These are phyloP conservation scores for Pachysolen tannophilus DNA, from an alignment of 805 yeast genomes.

Conservation along the genomic window DNA sequence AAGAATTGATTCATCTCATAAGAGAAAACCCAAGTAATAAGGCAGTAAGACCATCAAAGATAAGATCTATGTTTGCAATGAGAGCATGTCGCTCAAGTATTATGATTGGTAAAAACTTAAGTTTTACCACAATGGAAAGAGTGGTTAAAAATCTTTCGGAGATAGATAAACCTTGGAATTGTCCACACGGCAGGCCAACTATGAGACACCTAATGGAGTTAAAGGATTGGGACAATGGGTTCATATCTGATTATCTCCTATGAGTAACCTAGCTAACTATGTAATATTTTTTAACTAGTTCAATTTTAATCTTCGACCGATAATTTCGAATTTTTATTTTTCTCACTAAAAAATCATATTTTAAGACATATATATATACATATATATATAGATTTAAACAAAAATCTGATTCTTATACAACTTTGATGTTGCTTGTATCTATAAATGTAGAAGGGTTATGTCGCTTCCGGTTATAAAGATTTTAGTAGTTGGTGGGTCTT, in stretches of 20 bases:
- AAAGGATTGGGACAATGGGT: constrained; percentile 31
- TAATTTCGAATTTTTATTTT: no score
- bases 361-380: no score
- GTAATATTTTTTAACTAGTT: no score
- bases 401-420: no score
- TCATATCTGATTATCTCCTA: constrained; percentile 37
- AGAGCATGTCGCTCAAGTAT: constrained; percentile 90
- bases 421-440: no score
- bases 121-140: constrained; percentile 47
- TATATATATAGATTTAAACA: no score
- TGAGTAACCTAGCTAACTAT: no score
- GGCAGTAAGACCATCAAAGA: constrained; percentile 59
- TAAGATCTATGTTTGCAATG: constrained; percentile 83
- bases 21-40: constrained; percentile 39
- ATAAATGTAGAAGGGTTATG: no score
- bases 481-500: constrained; percentile 27
- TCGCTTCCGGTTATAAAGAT: constrained; percentile 12
- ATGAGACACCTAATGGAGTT: constrained; percentile 80
- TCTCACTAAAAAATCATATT: no score
- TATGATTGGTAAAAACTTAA: constrained; percentile 82
- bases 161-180: constrained; percentile 90
- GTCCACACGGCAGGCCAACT: constrained; percentile 98
- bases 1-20: constrained; percentile 67
- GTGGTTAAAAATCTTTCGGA: constrained; percentile 62
- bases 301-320: no score